These are phyloP conservation scores for Penicillium diatomitis DNA, from an alignment of 495 filamentous ascomycete species.

Conservation along the genomic window DNA sequence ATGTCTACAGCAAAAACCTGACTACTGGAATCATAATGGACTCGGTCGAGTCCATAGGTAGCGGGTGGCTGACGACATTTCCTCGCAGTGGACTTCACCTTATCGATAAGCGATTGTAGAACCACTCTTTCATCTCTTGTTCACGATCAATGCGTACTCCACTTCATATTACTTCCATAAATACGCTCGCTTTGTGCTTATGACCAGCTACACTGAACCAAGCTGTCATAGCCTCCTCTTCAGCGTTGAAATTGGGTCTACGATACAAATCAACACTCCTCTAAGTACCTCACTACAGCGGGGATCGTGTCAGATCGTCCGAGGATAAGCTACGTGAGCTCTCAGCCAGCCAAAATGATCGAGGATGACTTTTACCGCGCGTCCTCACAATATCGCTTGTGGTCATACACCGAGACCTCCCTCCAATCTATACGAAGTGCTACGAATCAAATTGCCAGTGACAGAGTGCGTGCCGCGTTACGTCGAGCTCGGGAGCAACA, in stretches of 20 bases:
- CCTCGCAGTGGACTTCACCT: neutral
- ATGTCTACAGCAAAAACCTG: too few species aligned
- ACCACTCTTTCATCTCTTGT: neutral
- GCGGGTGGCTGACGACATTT: too few species aligned
- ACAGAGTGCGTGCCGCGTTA: constrained; percentile 59
- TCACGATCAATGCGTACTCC: neutral
- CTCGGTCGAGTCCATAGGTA: too few species aligned
- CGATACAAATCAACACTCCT: too few species aligned
- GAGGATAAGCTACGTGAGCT: neutral
- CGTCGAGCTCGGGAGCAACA: constrained; percentile 36
- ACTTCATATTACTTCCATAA: too few species aligned
- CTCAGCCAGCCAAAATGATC: constrained; percentile 35
- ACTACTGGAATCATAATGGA: too few species aligned
- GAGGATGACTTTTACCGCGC: constrained; percentile 90
- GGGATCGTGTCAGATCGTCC: too few species aligned
- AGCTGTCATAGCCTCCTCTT: neutral
- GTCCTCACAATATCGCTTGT: constrained; percentile 81
- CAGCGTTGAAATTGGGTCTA: too few species aligned
- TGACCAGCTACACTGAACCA: too few species aligned
- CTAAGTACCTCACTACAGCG: too few species aligned
- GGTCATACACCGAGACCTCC: constrained; percentile 78
- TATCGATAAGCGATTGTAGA: constrained; percentile 8
- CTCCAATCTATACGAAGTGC: constrained; percentile 59
- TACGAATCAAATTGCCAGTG: constrained; percentile 65
- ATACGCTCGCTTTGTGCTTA: neutral